Evolutionary conservation across 2,329 filamentous ascomycete species (phyloP), one percentile per base, ranked within the genome.

Genomic region (Paecilomyces niveus): DNA sequence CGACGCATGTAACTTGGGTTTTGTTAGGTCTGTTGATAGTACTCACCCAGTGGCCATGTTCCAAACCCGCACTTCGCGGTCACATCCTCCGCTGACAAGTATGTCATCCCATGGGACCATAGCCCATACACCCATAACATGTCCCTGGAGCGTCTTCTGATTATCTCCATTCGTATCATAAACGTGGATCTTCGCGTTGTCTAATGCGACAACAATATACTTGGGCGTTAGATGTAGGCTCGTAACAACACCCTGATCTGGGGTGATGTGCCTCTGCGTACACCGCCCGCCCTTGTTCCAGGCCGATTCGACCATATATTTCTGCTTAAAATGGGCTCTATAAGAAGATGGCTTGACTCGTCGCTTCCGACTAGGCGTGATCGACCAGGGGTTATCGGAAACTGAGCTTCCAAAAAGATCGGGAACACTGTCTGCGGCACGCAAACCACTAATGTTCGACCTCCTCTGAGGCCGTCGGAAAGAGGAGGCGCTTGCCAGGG

Each of bases 51-150:
- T 96, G 55, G 87, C 86, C 80, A 99, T 87, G 69, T 99, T 90
- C 94, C 94, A 99, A 5, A 99, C 94, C 58, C 94, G 85, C 29
- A 99, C 94, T 71, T 99, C 94, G 61, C 94, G 85, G 77, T 99
- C 94, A 72, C 94, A 99, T 5, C 94, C 94, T 67, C 94, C 94
- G 67, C 92, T 97, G 60, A 99, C 94, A 61, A 99, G 82, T 56
- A 90, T 89, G 72, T 99, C 93, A 60, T 90, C 93, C 90, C 92
- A 97, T 6, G 94, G 94, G 24, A 99, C 92, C 93, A 99, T 97
- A 54, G 94, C 94, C 94, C 94, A 99, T 21, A 99, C 94, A 49
- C 94, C 94, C 94, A 99, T 99, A 52, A 97, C 90, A 77, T 99
- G 94, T 10, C 94, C 94, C 70, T 94, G 89, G 29, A 99, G 78